These are phyloP conservation scores for Fusarium sp. DNA, from an alignment of 2,329 filamentous ascomycete species.

Conservation along the genomic window DNA sequence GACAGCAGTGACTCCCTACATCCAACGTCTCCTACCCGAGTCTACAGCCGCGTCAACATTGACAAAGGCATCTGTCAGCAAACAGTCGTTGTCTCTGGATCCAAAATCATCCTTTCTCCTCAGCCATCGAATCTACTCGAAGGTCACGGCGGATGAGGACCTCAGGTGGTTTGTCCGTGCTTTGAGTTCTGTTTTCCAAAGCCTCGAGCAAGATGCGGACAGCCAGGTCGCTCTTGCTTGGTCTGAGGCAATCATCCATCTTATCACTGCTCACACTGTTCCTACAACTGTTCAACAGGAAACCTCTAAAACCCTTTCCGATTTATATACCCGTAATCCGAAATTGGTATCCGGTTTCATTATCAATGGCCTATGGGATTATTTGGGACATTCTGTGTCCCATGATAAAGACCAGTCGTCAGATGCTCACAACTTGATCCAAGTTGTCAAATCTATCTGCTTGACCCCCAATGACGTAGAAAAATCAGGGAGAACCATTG, in stretches of 20 bases:
- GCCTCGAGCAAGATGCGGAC: conserved; percentile 64
- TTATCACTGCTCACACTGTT: conserved; percentile 75
- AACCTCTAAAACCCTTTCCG: conserved; percentile 72
- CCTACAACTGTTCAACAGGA: conserved; percentile 75
- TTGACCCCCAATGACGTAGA: conserved; percentile 66
- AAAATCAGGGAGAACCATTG: conserved; percentile 59
- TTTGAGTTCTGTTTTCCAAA: conserved; percentile 72
- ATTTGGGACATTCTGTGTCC: conserved; percentile 76
- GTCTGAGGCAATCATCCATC: conserved; percentile 88
- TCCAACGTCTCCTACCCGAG: conserved; percentile 69
- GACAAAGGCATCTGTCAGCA: conserved; percentile 72
- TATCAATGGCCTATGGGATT: conserved; percentile 83
- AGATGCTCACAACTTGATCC: conserved; percentile 74
- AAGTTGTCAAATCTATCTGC: conserved; percentile 75
- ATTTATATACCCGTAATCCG: conserved; percentile 74
- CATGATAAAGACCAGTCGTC: conserved; percentile 86
- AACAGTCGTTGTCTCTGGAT: conserved; percentile 77
- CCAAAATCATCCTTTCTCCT: conserved; percentile 91
- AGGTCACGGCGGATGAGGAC: conserved; percentile 81
- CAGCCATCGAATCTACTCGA: conserved; percentile 87
- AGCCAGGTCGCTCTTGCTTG: conserved; percentile 75
- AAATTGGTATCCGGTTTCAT: conserved; percentile 73
- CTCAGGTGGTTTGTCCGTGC: conserved; percentile 82
- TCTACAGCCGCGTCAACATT: conserved; percentile 61
- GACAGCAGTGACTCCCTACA: conserved; percentile 72